A percentile compares a stretch with the other conserved stretches of the same genome.
These are phyloP conservation scores for Trypanosomatidae sp. DNA, from an alignment of 208 protist species.

Conservation along the genomic window DNA sequence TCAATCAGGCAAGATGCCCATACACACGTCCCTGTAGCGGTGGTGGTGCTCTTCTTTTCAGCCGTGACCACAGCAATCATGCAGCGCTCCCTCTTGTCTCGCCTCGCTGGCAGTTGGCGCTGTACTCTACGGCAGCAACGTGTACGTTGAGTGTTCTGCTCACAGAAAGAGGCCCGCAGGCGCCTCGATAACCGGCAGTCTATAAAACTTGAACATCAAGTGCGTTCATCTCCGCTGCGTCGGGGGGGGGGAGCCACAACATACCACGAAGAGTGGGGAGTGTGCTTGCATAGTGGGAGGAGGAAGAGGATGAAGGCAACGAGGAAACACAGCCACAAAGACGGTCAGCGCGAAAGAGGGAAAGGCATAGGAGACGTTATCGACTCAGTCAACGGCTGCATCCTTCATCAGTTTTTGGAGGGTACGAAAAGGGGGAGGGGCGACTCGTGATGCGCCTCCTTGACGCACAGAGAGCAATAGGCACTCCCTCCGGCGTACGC, in stretches of 20 bases:
- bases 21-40: not conserved
- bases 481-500: not conserved
- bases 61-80: not conserved
- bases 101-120: not conserved
- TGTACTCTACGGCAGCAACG: not conserved
- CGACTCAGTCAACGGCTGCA: not conserved
- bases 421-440: not conserved
- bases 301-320: not conserved
- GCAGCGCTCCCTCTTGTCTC: not conserved
- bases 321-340: not conserved
- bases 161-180: not conserved
- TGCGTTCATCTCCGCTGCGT: not conserved
- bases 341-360: not conserved
- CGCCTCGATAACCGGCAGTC: not conserved
- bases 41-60: not conserved
- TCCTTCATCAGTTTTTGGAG: not conserved
- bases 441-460: not conserved
- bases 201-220: not conserved
- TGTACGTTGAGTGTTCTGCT: not conserved
- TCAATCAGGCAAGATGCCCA: not conserved
- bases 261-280: not conserved
- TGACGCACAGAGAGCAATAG: not conserved
- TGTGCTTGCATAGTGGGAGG: not conserved
- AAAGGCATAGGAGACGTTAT: not conserved
- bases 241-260: not conserved